These are phyloP conservation scores for Candida arabinofermentans DNA, from an alignment of 805 yeast genomes.

Conservation along the genomic window DNA sequence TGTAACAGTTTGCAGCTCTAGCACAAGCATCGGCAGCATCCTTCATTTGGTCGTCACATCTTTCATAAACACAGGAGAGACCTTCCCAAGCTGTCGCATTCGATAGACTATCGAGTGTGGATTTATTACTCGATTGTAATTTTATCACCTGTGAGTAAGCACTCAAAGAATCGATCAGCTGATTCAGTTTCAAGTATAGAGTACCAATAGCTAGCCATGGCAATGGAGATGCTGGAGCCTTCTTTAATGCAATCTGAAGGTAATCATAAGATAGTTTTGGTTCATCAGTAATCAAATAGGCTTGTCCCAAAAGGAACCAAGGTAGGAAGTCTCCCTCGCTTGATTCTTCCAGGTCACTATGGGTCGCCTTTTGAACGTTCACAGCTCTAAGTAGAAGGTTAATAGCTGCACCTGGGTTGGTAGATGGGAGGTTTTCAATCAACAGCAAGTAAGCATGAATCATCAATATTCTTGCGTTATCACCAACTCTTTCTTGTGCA, in stretches of 20 bases:
- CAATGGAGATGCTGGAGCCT: constrained; percentile 50
- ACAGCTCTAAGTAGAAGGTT: constrained; percentile 33
- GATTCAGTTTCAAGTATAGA: constrained; percentile 53
- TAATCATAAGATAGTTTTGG: constrained; percentile 53
- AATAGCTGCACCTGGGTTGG: constrained; percentile 36
- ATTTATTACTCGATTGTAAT: constrained; percentile 43
- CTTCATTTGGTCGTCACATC: constrained; percentile 55
- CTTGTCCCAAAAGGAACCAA: constrained; percentile 52
- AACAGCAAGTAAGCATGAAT: constrained; percentile 49
- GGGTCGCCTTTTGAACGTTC: constrained; percentile 15
- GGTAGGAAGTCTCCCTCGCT: constrained; percentile 50
- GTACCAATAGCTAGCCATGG: constrained; percentile 68
- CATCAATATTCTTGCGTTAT: constrained; percentile 40
- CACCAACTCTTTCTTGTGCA: constrained; percentile 43
- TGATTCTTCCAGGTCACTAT: constrained; percentile 13
- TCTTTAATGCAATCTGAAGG: constrained; percentile 49
- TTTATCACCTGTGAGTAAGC: constrained; percentile 65
- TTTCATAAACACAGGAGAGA: constrained; percentile 54
- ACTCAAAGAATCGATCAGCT: constrained; percentile 60
- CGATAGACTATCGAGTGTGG: constrained; percentile 27
- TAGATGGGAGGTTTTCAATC: constrained; percentile 24
- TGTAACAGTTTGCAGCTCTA: constrained; percentile 48
- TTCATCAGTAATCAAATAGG: constrained; percentile 41
- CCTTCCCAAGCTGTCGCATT: constrained; percentile 67
- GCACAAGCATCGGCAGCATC: constrained; percentile 60